Evolutionary conservation across 1,284 basidiomycete genomes (phyloP).

Genomic region (Marasmius oreades): DNA sequence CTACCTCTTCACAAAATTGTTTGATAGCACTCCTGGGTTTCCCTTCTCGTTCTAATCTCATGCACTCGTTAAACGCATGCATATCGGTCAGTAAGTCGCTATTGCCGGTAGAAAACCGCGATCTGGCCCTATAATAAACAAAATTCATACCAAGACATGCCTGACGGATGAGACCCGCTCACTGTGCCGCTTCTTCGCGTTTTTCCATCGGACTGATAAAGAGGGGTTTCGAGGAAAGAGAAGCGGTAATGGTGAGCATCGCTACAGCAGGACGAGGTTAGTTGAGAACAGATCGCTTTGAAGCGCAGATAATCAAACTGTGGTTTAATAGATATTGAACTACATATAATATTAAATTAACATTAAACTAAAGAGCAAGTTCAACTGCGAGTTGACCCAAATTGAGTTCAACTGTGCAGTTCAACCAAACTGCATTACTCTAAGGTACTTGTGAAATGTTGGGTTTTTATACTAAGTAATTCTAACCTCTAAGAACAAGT

Average conservation of each 20-base stretch:
- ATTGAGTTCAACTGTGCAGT: no score
- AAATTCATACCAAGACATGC: not conserved
- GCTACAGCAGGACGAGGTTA: no score
- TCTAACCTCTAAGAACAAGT: no score
- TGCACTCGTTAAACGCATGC: slow-evolving; percentile 72
- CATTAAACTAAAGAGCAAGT: no score
- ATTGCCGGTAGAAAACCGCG: slow-evolving; percentile 64
- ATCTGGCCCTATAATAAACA: slow-evolving; percentile 52
- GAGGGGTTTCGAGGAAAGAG: slow-evolving; percentile 83
- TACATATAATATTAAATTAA: no score
- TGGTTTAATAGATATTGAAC: no score
- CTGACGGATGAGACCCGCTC: slow-evolving; percentile 19
- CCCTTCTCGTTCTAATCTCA: slow-evolving; percentile 48
- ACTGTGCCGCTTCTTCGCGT: slow-evolving; percentile 77
- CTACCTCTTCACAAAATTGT: slow-evolving; percentile 76
- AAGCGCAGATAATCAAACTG: no score
- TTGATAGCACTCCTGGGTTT: slow-evolving; percentile 46
- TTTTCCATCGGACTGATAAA: slow-evolving; percentile 82
- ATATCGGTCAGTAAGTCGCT: slow-evolving; percentile 88
- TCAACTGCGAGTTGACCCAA: no score
- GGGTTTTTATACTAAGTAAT: no score
- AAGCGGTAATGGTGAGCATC: slow-evolving; percentile 81
- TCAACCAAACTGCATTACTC: no score
- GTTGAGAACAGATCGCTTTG: no score
- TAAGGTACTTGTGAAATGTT: no score